These are phyloP conservation scores for Peziza echinospora DNA, from an alignment of 495 filamentous ascomycete species.

Conservation along the genomic window DNA sequence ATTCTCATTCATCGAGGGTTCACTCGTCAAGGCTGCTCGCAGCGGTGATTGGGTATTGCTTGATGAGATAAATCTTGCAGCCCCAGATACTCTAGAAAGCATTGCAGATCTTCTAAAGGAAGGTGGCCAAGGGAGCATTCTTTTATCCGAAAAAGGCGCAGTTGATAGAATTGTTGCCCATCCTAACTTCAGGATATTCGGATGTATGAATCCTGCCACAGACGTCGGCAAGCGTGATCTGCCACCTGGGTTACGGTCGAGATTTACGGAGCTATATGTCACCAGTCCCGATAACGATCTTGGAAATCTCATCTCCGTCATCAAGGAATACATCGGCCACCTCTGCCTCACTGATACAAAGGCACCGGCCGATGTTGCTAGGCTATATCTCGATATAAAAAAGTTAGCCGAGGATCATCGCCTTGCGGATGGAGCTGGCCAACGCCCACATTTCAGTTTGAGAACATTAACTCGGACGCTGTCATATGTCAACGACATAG, in stretches of 20 bases:
- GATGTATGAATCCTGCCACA: constrained; percentile 96
- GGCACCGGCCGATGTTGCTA: constrained; percentile 52
- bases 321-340: constrained; percentile 62
- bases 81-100: constrained; percentile 81
- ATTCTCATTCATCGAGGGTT: constrained; percentile 88
- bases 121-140: constrained; percentile 48
- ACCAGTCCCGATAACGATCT: constrained; percentile 65
- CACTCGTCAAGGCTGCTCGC: constrained; percentile 70
- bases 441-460: constrained; percentile 87
- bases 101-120: constrained; percentile 64
- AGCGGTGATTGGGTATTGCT: constrained; percentile 97
- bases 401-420: constrained; percentile 54
- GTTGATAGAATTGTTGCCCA: constrained; percentile 75
- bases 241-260: constrained; percentile 56
- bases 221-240: constrained; percentile 92
- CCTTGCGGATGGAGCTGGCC: constrained; percentile 80
- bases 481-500: constrained; percentile 64
- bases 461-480: constrained; percentile 81
- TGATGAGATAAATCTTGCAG: constrained; percentile 92
- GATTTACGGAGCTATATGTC: constrained; percentile 90
- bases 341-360: constrained; percentile 40
- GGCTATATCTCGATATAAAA: constrained; percentile 72
- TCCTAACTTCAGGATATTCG: constrained; percentile 86
- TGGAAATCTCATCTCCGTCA: constrained; percentile 62
- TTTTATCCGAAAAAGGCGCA: constrained; percentile 79